Evolutionary conservation across 495 filamentous ascomycete species (phyloP).

Genomic region (Immersiella caudata): DNA sequence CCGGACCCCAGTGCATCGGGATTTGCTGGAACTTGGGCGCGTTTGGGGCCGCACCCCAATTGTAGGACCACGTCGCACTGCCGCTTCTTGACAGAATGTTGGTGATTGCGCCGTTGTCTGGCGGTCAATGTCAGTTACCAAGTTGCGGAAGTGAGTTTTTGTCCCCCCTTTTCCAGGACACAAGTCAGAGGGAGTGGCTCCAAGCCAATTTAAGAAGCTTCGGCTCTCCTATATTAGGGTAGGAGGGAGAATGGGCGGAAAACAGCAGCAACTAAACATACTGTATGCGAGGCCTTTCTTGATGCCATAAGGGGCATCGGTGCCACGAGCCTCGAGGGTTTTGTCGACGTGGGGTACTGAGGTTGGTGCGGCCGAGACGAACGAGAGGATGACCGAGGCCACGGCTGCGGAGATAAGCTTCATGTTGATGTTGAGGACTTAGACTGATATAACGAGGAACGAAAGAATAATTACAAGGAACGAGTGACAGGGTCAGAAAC

Average conservation of each 20-base stretch:
- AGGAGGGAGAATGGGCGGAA: no score
- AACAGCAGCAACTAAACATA: no score
- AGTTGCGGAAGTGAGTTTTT: no score
- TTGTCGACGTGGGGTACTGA: background rate
- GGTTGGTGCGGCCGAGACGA: background rate
- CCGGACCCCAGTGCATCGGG: conserved; percentile 19
- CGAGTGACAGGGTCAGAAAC: background rate
- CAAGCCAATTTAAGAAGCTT: no score
- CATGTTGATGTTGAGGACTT: background rate
- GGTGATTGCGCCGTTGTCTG: background rate
- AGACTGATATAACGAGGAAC: background rate
- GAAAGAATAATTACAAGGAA: background rate
- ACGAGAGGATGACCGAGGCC: background rate
- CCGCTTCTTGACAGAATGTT: conserved; percentile 3
- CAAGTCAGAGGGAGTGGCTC: no score
- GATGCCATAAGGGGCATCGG: conserved; percentile 22
- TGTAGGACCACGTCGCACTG: conserved; percentile 24
- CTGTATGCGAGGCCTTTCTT: conserved; percentile 22
- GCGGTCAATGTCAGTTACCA: no score
- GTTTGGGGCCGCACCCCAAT: conserved; percentile 11
- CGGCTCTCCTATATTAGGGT: no score
- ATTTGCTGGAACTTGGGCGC: conserved; percentile 22
- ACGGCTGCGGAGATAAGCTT: background rate
- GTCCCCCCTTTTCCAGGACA: no score
- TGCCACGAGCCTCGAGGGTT: conserved; percentile 5